These are phyloP conservation scores for Mucor saturninus DNA, from an alignment of 371 early-diverging fungal species.

Conservation along the genomic window DNA sequence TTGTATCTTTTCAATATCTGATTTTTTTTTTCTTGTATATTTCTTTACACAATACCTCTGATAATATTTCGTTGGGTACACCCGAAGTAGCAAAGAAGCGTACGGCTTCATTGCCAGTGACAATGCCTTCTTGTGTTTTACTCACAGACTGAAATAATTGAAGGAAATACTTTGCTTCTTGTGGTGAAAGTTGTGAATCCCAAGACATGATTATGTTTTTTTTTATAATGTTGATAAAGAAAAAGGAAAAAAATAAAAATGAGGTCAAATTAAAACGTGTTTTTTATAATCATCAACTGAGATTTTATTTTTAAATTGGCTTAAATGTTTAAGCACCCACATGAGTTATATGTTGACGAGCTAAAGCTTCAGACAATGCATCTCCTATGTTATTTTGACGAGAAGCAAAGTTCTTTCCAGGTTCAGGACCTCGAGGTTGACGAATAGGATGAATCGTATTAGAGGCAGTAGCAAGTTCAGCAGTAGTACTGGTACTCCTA, in stretches of 20 bases:
- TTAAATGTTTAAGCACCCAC: constrained; percentile 23
- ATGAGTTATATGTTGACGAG: constrained; percentile 27
- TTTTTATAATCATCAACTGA: background rate
- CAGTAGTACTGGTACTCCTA: constrained; percentile 30
- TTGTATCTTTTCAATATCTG: background rate
- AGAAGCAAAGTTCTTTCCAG: constrained; percentile 57
- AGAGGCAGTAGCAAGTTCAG: constrained; percentile 2
- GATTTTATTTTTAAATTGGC: constrained; percentile 1
- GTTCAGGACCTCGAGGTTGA: constrained; percentile 66
- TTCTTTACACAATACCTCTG: constrained; percentile 58
- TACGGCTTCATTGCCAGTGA: constrained; percentile 81
- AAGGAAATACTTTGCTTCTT: constrained; percentile 70
- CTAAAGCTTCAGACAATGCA: constrained; percentile 22
- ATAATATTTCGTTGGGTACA: constrained; percentile 72
- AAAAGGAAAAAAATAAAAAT: constrained; percentile 14
- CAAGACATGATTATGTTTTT: constrained; percentile 26
- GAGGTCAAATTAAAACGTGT: constrained; percentile 6
- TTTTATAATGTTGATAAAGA: background rate
- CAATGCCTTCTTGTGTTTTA: constrained; percentile 61
- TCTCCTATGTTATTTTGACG: constrained; percentile 24
- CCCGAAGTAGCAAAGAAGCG: constrained; percentile 84
- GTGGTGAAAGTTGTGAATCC: constrained; percentile 60
- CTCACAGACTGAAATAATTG: constrained; percentile 73
- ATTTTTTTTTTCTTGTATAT: background rate
- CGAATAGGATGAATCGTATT: constrained; percentile 58